Conservation (phyloP, 1,284 basidiomycete genomes). For the Apiotrichum gracile region DNA sequence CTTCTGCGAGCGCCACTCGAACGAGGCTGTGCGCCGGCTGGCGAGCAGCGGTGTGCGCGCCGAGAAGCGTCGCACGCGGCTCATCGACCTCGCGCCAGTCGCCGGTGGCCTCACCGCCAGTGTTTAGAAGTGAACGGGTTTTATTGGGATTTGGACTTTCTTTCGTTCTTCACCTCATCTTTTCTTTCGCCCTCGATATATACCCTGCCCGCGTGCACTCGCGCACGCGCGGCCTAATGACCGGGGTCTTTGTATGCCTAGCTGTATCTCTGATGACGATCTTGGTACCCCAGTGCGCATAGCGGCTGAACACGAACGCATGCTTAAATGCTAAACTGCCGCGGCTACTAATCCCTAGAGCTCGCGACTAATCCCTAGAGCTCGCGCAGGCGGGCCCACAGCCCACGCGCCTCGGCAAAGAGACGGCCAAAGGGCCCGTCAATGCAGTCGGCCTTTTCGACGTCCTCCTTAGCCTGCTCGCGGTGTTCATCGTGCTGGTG, state of each 20-base stretch:
- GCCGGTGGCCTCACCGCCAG: background rate
- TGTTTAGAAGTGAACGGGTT: background rate
- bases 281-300: background rate
- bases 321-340: too few relatives aligned
- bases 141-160: background rate
- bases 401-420: too few relatives aligned
- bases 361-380: too few relatives aligned
- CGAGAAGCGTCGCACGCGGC: conserved; percentile 15
- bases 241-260: background rate
- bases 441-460: too few relatives aligned
- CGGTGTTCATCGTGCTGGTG: too few relatives aligned
- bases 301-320: too few relatives aligned
- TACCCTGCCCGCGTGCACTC: background rate
- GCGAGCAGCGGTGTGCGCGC: conserved; percentile 5
- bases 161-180: background rate
- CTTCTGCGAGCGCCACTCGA: conserved; percentile 71
- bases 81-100: conserved; percentile 4
- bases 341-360: too few relatives aligned
- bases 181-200: too few relatives aligned
- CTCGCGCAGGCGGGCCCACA: too few relatives aligned
- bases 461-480: too few relatives aligned
- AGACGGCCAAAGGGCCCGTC: too few relatives aligned
- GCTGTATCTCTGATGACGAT: conserved; percentile 5
- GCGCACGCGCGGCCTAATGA: background rate
- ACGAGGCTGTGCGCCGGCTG: conserved; percentile 18